Evolutionary conservation across 2,329 filamentous ascomycete species (phyloP).

Genomic region (Hymenoscyphus repandus): DNA sequence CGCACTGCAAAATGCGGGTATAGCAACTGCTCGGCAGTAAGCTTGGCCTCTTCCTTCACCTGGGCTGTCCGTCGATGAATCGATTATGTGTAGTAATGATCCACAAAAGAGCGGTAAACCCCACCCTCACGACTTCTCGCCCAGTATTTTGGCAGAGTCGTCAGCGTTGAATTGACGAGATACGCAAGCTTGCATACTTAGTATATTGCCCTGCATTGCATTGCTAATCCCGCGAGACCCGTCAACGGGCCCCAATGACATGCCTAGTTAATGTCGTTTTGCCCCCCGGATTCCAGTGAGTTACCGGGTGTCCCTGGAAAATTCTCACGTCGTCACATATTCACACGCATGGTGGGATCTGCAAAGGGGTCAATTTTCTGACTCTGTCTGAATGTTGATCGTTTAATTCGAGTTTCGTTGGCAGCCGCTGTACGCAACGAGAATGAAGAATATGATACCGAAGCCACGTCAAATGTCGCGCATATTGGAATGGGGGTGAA

Average conservation of each 20-base stretch:
- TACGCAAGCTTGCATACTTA: background rate
- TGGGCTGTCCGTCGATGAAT: background rate
- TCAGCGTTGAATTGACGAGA: background rate
- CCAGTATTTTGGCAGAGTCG: background rate
- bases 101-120: constrained; percentile 20
- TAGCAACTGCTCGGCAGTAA: too few species aligned
- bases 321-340: background rate
- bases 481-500: too few species aligned
- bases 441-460: background rate
- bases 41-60: too few species aligned
- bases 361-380: constrained; percentile 6
- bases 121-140: background rate
- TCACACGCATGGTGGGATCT: constrained; percentile 10
- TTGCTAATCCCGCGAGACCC: too few species aligned
- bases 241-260: background rate
- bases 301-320: constrained; percentile 18
- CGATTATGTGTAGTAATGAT: constrained; percentile 2
- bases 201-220: too few species aligned
- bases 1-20: too few species aligned
- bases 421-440: background rate
- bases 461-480: too few species aligned
- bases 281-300: constrained; percentile 14
- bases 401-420: background rate
- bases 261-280: background rate
- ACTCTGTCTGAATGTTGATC: background rate